A percentile compares a stretch with the other conserved stretches of the same genome.
Conservation (phyloP, 257 asterid genomes). For the Handroanthus guayacan region DNA sequence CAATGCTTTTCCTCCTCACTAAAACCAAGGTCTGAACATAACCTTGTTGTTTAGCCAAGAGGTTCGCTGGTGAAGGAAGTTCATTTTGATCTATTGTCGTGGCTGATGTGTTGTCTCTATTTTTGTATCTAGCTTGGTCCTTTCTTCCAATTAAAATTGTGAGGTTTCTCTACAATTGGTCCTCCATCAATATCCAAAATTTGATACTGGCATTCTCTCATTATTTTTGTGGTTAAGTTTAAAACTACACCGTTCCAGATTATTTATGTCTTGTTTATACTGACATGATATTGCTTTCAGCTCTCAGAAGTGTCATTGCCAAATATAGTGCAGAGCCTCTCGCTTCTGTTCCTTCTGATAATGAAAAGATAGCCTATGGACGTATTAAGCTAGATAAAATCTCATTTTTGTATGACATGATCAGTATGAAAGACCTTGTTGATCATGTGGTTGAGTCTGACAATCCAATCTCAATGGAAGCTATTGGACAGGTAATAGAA, state of each 20-base stretch:
- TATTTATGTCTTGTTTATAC: constrained; percentile 27
- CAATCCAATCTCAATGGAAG: constrained; percentile 82
- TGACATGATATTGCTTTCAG: constrained; percentile 57
- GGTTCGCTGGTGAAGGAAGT: neutral
- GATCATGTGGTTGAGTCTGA: constrained; percentile 60
- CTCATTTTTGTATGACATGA: constrained; percentile 60
- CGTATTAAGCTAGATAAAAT: constrained; percentile 57
- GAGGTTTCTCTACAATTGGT: neutral
- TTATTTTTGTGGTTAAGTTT: neutral
- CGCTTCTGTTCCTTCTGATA: constrained; percentile 63
- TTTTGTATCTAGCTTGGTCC: neutral
- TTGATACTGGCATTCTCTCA: constrained; percentile 1
- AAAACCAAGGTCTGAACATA: too few species aligned
- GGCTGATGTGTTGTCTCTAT: neutral
- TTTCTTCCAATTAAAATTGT: neutral
- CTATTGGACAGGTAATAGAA: constrained; percentile 76
- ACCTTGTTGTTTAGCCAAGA: neutral
- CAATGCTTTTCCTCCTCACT: neutral
- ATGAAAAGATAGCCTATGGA: constrained; percentile 75
- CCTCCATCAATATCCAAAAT: constrained; percentile 4
- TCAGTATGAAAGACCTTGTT: constrained; percentile 44
- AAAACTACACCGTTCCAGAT: neutral
- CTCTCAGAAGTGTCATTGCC: constrained; percentile 76
- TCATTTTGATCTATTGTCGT: neutral
- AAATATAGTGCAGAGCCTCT: constrained; percentile 63